A percentile compares a stretch with the other conserved stretches of the same genome.
Evolutionary conservation across 306 rosid genomes (phyloP).

Genomic region (Sophora flavescens): DNA sequence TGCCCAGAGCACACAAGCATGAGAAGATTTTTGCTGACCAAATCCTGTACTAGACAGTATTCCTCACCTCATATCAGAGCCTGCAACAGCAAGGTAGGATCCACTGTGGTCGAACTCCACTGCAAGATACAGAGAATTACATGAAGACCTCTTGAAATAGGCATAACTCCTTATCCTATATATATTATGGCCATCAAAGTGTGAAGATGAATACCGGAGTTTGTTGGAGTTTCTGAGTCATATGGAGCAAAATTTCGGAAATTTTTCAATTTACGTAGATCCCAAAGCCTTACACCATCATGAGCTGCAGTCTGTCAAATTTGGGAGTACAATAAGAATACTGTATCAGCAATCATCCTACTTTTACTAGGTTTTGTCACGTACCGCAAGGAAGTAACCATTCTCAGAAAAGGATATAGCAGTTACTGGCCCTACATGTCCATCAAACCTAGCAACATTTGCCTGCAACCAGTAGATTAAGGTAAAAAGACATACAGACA

Average conservation of each 20-base stretch:
- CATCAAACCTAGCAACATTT: slow-evolving; percentile 92
- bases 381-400: slow-evolving; percentile 98
- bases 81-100: slow-evolving; percentile 89
- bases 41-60: slow-evolving; percentile 14
- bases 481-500: neutral
- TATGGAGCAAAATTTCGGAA: slow-evolving; percentile 86
- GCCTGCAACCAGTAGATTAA: slow-evolving; percentile 60
- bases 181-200: neutral
- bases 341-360: neutral
- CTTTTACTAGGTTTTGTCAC: slow-evolving; percentile 36
- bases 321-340: slow-evolving; percentile 43
- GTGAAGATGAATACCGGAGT: slow-evolving; percentile 64
- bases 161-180: neutral
- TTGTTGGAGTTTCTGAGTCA: slow-evolving; percentile 84
- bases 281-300: slow-evolving; percentile 98
- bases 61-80: slow-evolving; percentile 90
- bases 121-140: slow-evolving; percentile 55
- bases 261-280: slow-evolving; percentile 90
- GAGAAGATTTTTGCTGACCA: neutral
- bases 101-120: slow-evolving; percentile 99
- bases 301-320: slow-evolving; percentile 88
- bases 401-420: slow-evolving; percentile 95
- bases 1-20: neutral
- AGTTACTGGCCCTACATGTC: slow-evolving; percentile 89
- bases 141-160: neutral